phyloP scores from a whole-genome alignment of 2,329 filamentous ascomycete species.

The Blastomyces parvus region DNA sequence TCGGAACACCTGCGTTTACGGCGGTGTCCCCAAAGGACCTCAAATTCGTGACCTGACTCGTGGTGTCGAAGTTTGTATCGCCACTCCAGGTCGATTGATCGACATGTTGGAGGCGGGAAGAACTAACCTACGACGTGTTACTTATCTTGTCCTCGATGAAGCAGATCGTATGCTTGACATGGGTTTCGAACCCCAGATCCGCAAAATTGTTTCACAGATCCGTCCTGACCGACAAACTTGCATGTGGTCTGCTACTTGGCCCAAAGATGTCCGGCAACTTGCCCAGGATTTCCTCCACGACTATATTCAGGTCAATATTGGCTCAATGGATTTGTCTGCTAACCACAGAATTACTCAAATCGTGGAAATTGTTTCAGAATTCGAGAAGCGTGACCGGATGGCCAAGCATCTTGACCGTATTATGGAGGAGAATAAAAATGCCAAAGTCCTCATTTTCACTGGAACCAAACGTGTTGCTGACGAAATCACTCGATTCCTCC shows the following conservation, averaged over 20 bases:
- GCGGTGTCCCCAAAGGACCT: slow-evolving; percentile 94
- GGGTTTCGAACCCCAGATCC: slow-evolving; percentile 99
- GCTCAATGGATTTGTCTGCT: slow-evolving; percentile 88
- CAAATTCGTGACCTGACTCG: slow-evolving; percentile 92
- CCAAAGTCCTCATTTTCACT: slow-evolving; percentile 93
- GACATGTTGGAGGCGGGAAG: slow-evolving; percentile 97
- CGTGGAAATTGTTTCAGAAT: slow-evolving; percentile 89
- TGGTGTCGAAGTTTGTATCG: slow-evolving; percentile 97
- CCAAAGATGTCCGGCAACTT: slow-evolving; percentile 91
- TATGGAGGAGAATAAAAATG: slow-evolving; percentile 80
- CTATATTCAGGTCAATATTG: slow-evolving; percentile 98
- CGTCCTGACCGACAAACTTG: slow-evolving; percentile 96
- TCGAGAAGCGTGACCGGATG: slow-evolving; percentile 97
- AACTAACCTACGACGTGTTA: slow-evolving; percentile 95
- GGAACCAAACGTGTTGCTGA: slow-evolving; percentile 84
- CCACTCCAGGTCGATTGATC: slow-evolving; percentile 92
- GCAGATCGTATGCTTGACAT: slow-evolving; percentile 99
- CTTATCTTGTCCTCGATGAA: slow-evolving; percentile 96
- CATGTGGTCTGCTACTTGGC: slow-evolving; percentile 99
- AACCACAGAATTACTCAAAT: slow-evolving; percentile 98
- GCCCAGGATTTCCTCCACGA: slow-evolving; percentile 85
- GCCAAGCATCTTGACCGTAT: slow-evolving; percentile 95
- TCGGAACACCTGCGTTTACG: slow-evolving; percentile 97
- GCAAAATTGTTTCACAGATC: slow-evolving; percentile 97
- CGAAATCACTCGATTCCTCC: slow-evolving; percentile 93